Base-by-base conservation (phyloP, 78 protist species). In the Polysphondylium violaceum region DNA sequence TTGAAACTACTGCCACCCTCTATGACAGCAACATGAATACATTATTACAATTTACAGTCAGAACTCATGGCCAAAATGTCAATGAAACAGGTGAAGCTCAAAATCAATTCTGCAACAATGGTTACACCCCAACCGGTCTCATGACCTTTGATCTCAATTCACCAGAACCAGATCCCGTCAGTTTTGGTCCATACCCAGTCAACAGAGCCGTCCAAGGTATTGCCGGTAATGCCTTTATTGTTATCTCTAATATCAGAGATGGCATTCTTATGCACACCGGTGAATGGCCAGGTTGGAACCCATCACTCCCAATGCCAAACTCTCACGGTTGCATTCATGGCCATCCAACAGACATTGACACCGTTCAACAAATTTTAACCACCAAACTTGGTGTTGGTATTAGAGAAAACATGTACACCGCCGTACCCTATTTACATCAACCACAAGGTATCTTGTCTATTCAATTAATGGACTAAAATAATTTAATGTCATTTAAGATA, bases 251-350 rank as follows among this genome's bases (percentile, higher is more conserved):
- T 58, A 41, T 92, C 55, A 33, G 95, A 16, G 76, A 71, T 50
- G 95, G 95, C 7, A 92, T 92, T 11, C 53, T 92, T 8, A 19
- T 92, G 87, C 95, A 92, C 36, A 92, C 95, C 38, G 95, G 95
- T 33, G 93, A 92, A 35, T 92, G 95, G 95, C 53, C 76, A 29
- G 35, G 29, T 60, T 92, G 95, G 95, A 65, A 58, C 9, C 93
- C 90, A 69, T n/a, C 85, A 8, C 5, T 47, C 19, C 95, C 90
- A 38, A 92, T 92, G 95, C 95, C 95, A 74, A 60, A 92, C 31
- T 86, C 92, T 23, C 93, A 81, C 21, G 95, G 95, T 38, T 92
- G 95, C 55, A 47, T 92, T 17, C 95, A 92, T 56, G 79, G 65
- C 63, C 88, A 78, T 21, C 95, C 95, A 50, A 14, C 23, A 0